A percentile compares a stretch with the other conserved stretches of the same genome.
phyloP scores from a whole-genome alignment of 306 rosid genomes.

The Comarum palustre region DNA sequence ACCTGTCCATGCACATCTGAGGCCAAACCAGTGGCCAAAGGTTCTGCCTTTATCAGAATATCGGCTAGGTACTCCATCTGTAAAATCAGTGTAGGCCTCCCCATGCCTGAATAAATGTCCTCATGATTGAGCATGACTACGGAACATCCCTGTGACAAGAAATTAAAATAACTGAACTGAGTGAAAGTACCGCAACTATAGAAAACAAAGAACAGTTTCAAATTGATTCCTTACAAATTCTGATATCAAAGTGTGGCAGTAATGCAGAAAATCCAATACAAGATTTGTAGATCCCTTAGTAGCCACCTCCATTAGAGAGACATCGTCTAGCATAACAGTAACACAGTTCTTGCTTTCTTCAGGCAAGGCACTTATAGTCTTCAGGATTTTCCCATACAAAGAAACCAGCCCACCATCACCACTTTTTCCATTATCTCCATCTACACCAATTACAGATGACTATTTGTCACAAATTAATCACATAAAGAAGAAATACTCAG shows the following conservation, averaged over 20 bases:
- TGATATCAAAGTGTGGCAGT: conserved; percentile 71
- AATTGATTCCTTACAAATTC: conserved; percentile 51
- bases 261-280: conserved; percentile 83
- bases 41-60: conserved; percentile 68
- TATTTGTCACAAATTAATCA: neutral
- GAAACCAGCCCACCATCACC: conserved; percentile 49
- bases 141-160: conserved; percentile 61
- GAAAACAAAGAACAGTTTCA: conserved; percentile 1
- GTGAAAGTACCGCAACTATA: neutral
- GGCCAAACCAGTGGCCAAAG: conserved; percentile 90
- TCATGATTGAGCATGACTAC: conserved; percentile 68
- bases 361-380: conserved; percentile 40
- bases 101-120: conserved; percentile 62
- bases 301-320: conserved; percentile 78
- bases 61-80: conserved; percentile 85
- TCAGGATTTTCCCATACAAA: conserved; percentile 60
- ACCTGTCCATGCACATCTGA: conserved; percentile 99
- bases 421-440: conserved; percentile 36
- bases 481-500: neutral
- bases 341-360: conserved; percentile 44
- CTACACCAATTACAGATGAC: conserved; percentile 18
- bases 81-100: conserved; percentile 54
- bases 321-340: conserved; percentile 71
- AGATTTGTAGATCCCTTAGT: conserved; percentile 69
- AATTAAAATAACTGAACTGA: conserved; percentile 13